Conservation (phyloP, 2,329 filamentous ascomycete species). For the Fusarium begoniae region DNA sequence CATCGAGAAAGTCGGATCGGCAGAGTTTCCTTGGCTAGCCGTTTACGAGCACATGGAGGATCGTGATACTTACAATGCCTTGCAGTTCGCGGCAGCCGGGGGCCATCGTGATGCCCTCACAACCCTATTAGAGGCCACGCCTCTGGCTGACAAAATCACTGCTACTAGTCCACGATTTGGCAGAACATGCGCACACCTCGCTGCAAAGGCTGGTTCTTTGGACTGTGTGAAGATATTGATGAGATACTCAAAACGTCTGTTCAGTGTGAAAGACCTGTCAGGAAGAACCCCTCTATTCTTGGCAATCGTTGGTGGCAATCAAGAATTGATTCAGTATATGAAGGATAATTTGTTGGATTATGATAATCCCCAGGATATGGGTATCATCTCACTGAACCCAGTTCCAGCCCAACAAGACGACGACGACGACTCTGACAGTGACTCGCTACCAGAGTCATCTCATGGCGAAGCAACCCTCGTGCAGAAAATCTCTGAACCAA, state of each 20-base stretch:
- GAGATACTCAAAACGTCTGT: slow-evolving; percentile 8
- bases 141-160: slow-evolving; percentile 7
- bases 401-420: neutral
- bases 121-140: slow-evolving; percentile 26
- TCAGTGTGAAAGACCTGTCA: slow-evolving; percentile 22
- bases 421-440: neutral
- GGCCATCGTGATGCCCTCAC: slow-evolving; percentile 20
- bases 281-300: slow-evolving; percentile 33
- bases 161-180: slow-evolving; percentile 13
- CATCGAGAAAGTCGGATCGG: neutral
- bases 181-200: slow-evolving; percentile 33
- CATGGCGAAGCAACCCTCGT: neutral
- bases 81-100: slow-evolving; percentile 36
- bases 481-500: neutral
- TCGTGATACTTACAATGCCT: slow-evolving; percentile 26
- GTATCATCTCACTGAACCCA: neutral
- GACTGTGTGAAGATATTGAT: slow-evolving; percentile 31
- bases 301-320: slow-evolving; percentile 10
- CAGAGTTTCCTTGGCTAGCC: slow-evolving; percentile 28
- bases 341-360: slow-evolving; percentile 17
- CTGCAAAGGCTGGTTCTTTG: slow-evolving; percentile 23
- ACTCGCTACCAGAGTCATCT: neutral
- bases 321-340: slow-evolving; percentile 29
- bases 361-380: slow-evolving; percentile 1
- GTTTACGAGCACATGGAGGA: slow-evolving; percentile 2